Evolutionary conservation across 805 yeast species (phyloP), one percentile per base, ranked within the genome.

Genomic region (Candida quercuum): DNA sequence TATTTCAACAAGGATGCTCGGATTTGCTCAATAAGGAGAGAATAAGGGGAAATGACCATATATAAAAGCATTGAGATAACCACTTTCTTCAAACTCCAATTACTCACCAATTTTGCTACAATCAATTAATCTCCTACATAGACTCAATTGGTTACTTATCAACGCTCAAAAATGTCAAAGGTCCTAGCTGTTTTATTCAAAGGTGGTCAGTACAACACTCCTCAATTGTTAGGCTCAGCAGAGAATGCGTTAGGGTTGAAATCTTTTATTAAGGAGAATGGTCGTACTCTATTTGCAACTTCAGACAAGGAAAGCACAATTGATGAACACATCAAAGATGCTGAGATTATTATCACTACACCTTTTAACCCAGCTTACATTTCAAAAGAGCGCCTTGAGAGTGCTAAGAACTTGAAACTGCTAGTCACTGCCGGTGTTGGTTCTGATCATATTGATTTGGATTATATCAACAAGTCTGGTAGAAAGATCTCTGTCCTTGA

Each of bases 341-440:
- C 89, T 5, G 93, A 84, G 49, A 69, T 84, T 36, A 73, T 84
- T 52, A 83, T 85, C 60, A 77, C 89, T 28, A 83, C 91, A 11
- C 93, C 94, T 4, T 84, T 85, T 72, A 86, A 74, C 61, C 93
- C 94, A 5, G 91, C 80, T 26, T 84, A 84, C 60, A 69, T 84
- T 57, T 74, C 81, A 38, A 67, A 69, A 41, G 81, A 78, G 49
- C 71, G 91, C 52, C 71, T 84, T 45, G 76, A 66, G 35, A 72
- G 74, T 54, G 89, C 91, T 24, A 78, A 78, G 57, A 81, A 80
- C 37, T 71, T 84, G 61, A 82, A 81, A 66, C 55, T 81, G 36
- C 66, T 79, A 42, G 69, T 82, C 49, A 84, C 89, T 34, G 94
- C 94, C 9, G 94, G 93, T 50, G 88, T 84, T 42, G 94, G 94